A percentile compares a stretch with the other conserved stretches of the same genome.
phyloP scores from a whole-genome alignment of 768 basidiomycete genomes.

The Serendipita vermifera region DNA sequence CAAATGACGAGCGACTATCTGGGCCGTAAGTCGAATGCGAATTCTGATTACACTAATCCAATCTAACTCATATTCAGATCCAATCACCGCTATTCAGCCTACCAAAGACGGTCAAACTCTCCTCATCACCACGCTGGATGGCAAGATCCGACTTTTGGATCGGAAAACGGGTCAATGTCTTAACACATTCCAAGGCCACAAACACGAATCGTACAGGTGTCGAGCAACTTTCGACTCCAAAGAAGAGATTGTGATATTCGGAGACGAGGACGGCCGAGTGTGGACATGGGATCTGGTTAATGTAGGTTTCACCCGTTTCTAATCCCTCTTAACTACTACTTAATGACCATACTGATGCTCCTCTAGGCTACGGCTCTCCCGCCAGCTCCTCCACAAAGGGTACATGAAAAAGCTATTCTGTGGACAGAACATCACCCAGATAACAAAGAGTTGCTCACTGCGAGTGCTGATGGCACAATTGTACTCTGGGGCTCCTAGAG shows the following conservation, averaged over 20 bases:
- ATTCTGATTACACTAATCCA: neutral
- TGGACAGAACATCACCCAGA: conserved; percentile 87
- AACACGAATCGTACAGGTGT: conserved; percentile 60
- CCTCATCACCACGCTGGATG: conserved; percentile 74
- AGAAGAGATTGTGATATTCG: conserved; percentile 70
- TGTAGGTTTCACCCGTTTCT: conserved; percentile 33
- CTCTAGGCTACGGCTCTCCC: conserved; percentile 53
- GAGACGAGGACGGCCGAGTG: conserved; percentile 79
- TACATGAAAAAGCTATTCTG: conserved; percentile 73
- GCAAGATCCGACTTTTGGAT: conserved; percentile 77
- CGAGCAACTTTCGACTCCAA: conserved; percentile 71
- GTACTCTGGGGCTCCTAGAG: conserved; percentile 62
- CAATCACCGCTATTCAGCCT: conserved; percentile 71
- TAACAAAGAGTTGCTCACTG: conserved; percentile 74
- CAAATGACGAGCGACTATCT: conserved; percentile 80
- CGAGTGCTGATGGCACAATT: conserved; percentile 81
- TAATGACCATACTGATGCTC: neutral
- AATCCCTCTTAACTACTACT: conserved; percentile 6
- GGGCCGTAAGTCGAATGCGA: conserved; percentile 49
- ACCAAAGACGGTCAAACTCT: conserved; percentile 71
- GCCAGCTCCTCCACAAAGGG: conserved; percentile 62
- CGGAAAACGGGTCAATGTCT: conserved; percentile 65
- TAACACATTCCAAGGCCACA: conserved; percentile 72
- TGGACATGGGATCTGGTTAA: conserved; percentile 93
- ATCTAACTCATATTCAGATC: conserved; percentile 36